These are phyloP conservation scores for Trichoderma aggressivum DNA, from an alignment of 2,329 filamentous ascomycete species.

Conservation along the genomic window DNA sequence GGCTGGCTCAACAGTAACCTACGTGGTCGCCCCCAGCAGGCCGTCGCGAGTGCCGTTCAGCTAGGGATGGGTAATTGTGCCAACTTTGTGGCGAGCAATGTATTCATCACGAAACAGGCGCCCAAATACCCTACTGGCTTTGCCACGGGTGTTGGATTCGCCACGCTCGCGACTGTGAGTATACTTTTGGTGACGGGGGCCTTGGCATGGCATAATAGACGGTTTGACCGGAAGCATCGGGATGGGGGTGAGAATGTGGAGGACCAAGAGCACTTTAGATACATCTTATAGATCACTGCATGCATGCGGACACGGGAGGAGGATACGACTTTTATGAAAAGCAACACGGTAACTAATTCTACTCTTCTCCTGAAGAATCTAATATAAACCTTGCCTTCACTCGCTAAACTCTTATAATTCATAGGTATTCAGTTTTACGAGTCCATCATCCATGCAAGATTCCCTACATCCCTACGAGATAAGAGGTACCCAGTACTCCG, in stretches of 20 bases:
- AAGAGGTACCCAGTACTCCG: background rate
- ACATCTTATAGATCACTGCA: background rate
- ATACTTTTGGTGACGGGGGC: background rate
- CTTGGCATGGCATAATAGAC: background rate
- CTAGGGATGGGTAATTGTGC: background rate
- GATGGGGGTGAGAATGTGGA: background rate
- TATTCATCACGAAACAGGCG: background rate
- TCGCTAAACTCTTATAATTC: background rate
- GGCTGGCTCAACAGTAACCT: conserved; percentile 1
- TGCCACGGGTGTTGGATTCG: background rate
- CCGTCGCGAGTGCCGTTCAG: background rate
- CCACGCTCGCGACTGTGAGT: background rate
- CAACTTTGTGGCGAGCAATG: background rate
- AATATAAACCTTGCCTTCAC: background rate
- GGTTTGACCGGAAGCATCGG: background rate
- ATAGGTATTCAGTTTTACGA: background rate
- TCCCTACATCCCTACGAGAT: too few species aligned
- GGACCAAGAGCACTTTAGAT: background rate
- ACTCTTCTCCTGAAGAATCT: background rate
- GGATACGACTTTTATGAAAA: background rate
- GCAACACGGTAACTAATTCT: background rate
- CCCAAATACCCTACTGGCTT: background rate
- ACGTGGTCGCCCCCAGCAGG: background rate
- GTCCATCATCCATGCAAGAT: background rate
- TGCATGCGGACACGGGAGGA: background rate